phyloP scores from a whole-genome alignment of 768 basidiomycete genomes.

The Lactifluus piperatus region DNA sequence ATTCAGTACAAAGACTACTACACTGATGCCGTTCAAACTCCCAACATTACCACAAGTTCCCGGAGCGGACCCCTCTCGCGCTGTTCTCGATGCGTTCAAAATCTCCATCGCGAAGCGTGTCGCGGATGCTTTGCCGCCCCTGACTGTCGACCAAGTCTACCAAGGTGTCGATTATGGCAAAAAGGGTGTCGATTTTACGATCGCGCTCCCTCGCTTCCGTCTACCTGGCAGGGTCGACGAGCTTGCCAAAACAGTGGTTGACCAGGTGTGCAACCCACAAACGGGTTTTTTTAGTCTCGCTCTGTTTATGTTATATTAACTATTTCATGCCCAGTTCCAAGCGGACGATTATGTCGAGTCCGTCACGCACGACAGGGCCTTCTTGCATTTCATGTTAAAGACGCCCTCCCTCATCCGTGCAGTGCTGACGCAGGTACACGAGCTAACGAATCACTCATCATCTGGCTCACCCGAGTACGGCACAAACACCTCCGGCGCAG shows the following conservation, averaged over 20 bases:
- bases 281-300: too few species aligned
- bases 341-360: constrained; percentile 72
- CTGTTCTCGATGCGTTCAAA: constrained; percentile 68
- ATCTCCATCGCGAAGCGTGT: constrained; percentile 71
- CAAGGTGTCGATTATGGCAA: constrained; percentile 83
- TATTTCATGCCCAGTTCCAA: constrained; percentile 55
- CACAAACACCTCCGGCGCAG: constrained; percentile 63
- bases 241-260: constrained; percentile 64
- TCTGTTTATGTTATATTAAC: background rate
- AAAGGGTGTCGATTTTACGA: constrained; percentile 88
- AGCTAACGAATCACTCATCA: constrained; percentile 54
- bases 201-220: constrained; percentile 87
- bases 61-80: constrained; percentile 53
- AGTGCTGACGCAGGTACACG: constrained; percentile 65
- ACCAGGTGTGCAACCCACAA: constrained; percentile 37
- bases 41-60: constrained; percentile 35
- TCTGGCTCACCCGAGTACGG: constrained; percentile 68
- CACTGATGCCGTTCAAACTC: constrained; percentile 11
- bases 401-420: constrained; percentile 53
- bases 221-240: constrained; percentile 77
- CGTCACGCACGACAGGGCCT: constrained; percentile 61
- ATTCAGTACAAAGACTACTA: background rate
- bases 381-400: constrained; percentile 75
- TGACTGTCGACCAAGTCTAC: constrained; percentile 74
- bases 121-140: constrained; percentile 50